Percentiles rank a stretch among this genome's conserved stretches.
Conservation (phyloP, 306 rosid species). For the Prunus armeniaca region DNA sequence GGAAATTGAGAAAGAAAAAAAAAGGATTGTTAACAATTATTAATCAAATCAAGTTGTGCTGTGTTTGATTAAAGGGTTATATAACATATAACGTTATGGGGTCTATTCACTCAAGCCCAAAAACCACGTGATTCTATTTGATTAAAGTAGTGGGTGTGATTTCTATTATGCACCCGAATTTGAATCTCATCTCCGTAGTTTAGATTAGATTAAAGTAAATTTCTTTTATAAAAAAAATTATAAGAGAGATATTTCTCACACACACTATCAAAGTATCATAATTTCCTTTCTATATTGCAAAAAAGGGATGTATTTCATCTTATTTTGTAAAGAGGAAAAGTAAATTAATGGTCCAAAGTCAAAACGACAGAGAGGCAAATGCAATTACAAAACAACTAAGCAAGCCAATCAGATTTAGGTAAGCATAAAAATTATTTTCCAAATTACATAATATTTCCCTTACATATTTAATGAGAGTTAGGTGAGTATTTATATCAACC, state of each 20-base stretch:
- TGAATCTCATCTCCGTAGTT: fast-evolving
- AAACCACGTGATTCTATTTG: too few species aligned
- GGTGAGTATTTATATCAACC: neutral
- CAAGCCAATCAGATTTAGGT: neutral
- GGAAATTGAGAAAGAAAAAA: too few species aligned
- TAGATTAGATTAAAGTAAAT: too few species aligned
- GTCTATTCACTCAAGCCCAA: too few species aligned
- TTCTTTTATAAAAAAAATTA: too few species aligned
- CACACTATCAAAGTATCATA: fast-evolving
- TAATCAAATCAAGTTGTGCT: too few species aligned
- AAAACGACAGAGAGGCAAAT: neutral
- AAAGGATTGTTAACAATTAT: too few species aligned
- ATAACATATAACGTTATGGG: too few species aligned
- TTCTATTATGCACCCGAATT: fast-evolving
- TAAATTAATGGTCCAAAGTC: neutral
- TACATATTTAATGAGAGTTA: neutral
- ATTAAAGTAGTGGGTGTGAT: too few species aligned
- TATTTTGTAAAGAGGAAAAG: too few species aligned
- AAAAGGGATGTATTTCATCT: neutral
- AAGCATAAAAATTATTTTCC: neutral
- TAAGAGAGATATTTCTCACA: too few species aligned
- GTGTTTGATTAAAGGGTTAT: too few species aligned
- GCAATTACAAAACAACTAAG: neutral
- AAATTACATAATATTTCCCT: neutral
- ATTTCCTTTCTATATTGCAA: neutral